Evolutionary conservation across 805 yeast genomes (phyloP), one percentile per base, ranked within the genome.

Genomic region (Pichia exigua): DNA sequence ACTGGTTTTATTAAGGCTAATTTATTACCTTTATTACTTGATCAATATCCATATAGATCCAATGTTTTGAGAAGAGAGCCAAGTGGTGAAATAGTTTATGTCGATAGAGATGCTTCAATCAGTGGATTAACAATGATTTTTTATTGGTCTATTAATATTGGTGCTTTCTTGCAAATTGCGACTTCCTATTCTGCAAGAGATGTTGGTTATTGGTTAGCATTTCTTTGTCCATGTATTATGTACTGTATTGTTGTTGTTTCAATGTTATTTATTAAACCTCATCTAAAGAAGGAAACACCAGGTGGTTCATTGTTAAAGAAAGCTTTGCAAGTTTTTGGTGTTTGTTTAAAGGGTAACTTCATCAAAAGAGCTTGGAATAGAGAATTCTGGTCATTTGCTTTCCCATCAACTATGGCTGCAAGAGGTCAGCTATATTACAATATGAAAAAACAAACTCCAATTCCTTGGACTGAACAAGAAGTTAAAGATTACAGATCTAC

Each of bases 401-500:
- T 3, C 24, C 24, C 45, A 24, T 32, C 38, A 32, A 8, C n/a
- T 32, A 28, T 28, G 32, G 18, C 3, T 32, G n/a, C 38, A 32
- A 32, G 38, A 11, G 42, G 20, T 35, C 40, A 35, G 17, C 8
- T 8, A 3, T 35, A 18, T 17, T 35, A 18, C 60, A 58, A 51
- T 13, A 60, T 54, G 50, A 66, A 60, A 70, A 65, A 64, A 49
- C 53, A 57, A 39, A 41, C 44, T 27, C 60, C 61, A 73, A 77
- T 61, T 38, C 47, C 56, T 9, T 66, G 70, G 69, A 58, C 62
- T 26, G 77, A 73, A 53, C 76, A 73, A 60, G 75, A 76, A 66
- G 79, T 76, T 38, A 65, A 65, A 49, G 81, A 76, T 58, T 65
- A 71, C 57, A 67, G 67, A 50, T 69, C 70, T 51, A 75, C 79